Evolutionary conservation across 139 green algal species (phyloP).

Genomic region (Microglena sp.): DNA sequence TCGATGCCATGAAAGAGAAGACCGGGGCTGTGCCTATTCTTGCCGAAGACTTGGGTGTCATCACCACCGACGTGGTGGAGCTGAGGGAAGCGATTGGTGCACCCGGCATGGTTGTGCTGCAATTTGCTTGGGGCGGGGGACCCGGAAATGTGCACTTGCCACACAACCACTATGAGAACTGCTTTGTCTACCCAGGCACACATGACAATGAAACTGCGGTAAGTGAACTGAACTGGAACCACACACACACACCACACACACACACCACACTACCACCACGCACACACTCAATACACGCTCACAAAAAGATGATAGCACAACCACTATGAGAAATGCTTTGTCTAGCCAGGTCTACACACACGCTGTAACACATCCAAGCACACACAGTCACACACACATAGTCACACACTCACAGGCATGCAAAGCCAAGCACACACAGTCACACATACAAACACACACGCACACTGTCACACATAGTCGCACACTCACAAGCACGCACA

Average conservation of each 20-base stretch:
- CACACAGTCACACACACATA: no score
- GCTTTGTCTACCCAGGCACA: slow-evolving; percentile 73
- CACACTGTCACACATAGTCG: no score
- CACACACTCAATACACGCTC: no score
- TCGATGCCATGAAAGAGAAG: slow-evolving; percentile 50
- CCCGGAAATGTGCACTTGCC: slow-evolving; percentile 86
- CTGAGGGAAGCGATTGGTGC: slow-evolving; percentile 80
- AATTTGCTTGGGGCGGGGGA: slow-evolving; percentile 92
- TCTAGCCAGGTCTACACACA: no score
- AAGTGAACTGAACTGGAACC: not conserved
- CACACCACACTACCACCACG: no score
- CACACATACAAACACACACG: no score
- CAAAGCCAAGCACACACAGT: no score
- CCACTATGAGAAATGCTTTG: no score
- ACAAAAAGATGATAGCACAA: no score
- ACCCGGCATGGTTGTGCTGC: slow-evolving; percentile 95
- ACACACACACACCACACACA: not conserved
- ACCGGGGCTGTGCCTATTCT: slow-evolving; percentile 74
- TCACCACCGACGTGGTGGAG: slow-evolving; percentile 86
- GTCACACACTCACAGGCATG: no score
- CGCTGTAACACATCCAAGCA: no score
- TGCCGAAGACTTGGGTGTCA: slow-evolving; percentile 95
- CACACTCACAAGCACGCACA: no score
- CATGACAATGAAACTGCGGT: slow-evolving; percentile 96
- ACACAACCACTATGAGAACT: slow-evolving; percentile 96